These are phyloP conservation scores for Cordyceps cicadae DNA, from an alignment of 2,329 filamentous ascomycete genomes.

Conservation along the genomic window DNA sequence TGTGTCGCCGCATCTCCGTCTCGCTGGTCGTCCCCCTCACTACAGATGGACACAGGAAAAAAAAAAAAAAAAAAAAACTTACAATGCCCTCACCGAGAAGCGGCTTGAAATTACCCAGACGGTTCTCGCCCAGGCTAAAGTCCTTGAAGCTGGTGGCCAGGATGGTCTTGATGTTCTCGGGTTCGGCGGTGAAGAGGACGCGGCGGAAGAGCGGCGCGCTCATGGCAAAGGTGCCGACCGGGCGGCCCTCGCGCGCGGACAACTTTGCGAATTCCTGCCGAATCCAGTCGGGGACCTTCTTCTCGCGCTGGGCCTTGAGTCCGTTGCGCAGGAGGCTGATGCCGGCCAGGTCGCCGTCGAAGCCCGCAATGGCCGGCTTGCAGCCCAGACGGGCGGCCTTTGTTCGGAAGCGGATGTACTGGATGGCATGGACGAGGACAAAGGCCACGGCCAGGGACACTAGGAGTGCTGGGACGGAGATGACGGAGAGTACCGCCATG, in stretches of 20 bases:
- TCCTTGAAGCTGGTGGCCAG: conserved; percentile 21
- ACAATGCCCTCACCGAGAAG: conserved; percentile 37
- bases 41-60: neutral
- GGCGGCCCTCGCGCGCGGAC: conserved; percentile 12
- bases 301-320: conserved; percentile 13
- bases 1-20: neutral
- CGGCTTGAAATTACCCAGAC: conserved; percentile 22
- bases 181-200: conserved; percentile 18
- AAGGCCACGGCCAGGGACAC: neutral
- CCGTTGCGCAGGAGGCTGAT: conserved; percentile 11
- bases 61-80: neutral
- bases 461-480: conserved; percentile 5
- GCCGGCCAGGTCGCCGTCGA: conserved; percentile 14
- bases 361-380: conserved; percentile 9
- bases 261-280: conserved; percentile 1
- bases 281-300: conserved; percentile 14
- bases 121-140: conserved; percentile 19
- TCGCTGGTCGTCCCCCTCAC: neutral
- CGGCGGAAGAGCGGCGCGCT: conserved; percentile 16
- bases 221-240: conserved; percentile 15
- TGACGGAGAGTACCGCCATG: conserved; percentile 5
- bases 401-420: neutral
- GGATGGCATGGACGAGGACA: neutral
- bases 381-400: conserved; percentile 14
- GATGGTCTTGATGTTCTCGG: conserved; percentile 22